Evolutionary conservation across 2,329 filamentous ascomycete genomes (phyloP), one percentile per base, ranked within the genome.

Genomic region (Setomelanomma holmii): DNA sequence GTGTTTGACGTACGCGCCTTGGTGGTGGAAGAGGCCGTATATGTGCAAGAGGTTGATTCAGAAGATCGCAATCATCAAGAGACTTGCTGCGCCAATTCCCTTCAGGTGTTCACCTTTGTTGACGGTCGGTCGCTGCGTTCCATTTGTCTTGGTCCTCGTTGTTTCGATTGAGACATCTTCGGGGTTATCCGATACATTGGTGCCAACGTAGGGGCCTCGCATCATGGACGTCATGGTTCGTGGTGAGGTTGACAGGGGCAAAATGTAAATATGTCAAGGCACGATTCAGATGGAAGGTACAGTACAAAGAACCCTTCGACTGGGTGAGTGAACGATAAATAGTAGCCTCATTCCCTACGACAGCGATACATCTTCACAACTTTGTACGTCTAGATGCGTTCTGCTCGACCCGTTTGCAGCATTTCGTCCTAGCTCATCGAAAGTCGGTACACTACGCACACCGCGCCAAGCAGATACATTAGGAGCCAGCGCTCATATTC

Each of bases 11-110:
- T 57, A 53, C 1, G 39, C 48, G 33, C 51, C 53, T 39, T 57
- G 48, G 7, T 55, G 10, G 19, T 40, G 41, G 16, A 55, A 60
- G 0, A 60, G 1, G 17, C 56, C 54, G 21, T 49, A 60, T 1
- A 60, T 33, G n/a, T 60, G 56, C 14, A 51, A 40, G 14, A 51
- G 33, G 16, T 60, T 60, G 23, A 53, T 55, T 51, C 54, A 60
- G 30, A 55, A 34, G n/a, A 57, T 36, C 14, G 45, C 56, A 5
- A 57, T 11, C 4, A 57, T 60, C 47, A 60, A 50, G 5, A 50
- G n/a, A 5, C 44, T 53, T 19, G 56, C 56, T n/a, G 51, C 51
- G 5, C 56, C 40, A 21, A 55, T 30, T 6, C 50, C 51, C 23
- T 60, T 60, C 14, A 60, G 16, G 53, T 55, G 10, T 30, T 6